A percentile compares a stretch with the other conserved stretches of the same genome.
Evolutionary conservation across 148 eudicot species (phyloP).

Genomic region (Amaranthus hypochondriacus): DNA sequence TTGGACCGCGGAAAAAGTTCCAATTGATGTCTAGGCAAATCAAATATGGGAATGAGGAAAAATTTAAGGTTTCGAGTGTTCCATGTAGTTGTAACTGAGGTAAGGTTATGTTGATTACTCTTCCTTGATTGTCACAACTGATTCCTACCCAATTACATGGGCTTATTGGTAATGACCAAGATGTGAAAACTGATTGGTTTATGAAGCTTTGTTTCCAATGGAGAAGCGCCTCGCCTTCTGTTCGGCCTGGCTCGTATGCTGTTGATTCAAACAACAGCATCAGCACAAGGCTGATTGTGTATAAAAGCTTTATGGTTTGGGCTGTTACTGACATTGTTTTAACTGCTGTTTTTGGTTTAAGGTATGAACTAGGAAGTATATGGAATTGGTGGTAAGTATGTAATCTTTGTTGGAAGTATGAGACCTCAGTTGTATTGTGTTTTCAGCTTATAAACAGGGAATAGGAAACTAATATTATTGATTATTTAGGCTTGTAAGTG

Average conservation of each 20-base stretch:
- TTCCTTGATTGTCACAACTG: conserved; percentile 10
- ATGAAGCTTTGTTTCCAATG: conserved; percentile 14
- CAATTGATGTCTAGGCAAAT: conserved; percentile 11
- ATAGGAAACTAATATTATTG: too few relatives aligned
- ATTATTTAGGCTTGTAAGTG: too few relatives aligned
- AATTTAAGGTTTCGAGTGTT: conserved; percentile 18
- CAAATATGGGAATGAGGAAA: conserved; percentile 24
- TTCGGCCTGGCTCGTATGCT: conserved; percentile 13
- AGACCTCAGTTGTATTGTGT: too few relatives aligned
- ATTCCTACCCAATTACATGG: conserved; percentile 23
- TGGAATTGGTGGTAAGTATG: too few relatives aligned
- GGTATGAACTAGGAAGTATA: too few relatives aligned
- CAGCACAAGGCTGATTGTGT: not conserved
- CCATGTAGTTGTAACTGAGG: conserved; percentile 5
- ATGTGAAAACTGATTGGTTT: conserved; percentile 15
- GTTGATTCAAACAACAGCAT: not conserved
- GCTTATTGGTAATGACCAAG: conserved; percentile 13
- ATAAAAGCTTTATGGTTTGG: too few relatives aligned
- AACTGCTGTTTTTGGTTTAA: too few relatives aligned
- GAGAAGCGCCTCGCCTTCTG: conserved; percentile 15
- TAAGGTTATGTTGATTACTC: conserved; percentile 21
- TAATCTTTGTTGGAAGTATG: too few relatives aligned
- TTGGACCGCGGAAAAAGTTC: conserved; percentile 13
- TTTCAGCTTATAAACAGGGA: too few relatives aligned
- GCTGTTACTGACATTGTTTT: too few relatives aligned